A percentile compares a stretch with the other conserved stretches of the same genome.
phyloP scores from a whole-genome alignment of 2,329 filamentous ascomycete genomes.

The Fusarium subglutinans region DNA sequence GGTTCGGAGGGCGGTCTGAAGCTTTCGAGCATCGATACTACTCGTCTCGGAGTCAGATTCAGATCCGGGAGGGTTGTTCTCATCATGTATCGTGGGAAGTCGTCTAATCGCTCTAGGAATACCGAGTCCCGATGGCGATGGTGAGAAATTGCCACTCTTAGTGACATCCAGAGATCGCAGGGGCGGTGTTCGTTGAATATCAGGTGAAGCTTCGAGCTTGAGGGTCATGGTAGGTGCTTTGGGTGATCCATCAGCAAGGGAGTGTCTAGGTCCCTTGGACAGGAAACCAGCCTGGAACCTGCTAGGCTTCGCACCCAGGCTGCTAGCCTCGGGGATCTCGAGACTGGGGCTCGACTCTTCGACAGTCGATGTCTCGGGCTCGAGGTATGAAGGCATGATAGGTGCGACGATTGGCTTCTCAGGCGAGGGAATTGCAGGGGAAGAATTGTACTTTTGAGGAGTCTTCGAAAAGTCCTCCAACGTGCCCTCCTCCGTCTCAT shows the following conservation, averaged over 20 bases:
- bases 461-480: slow-evolving; percentile 93
- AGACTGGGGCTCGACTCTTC: slow-evolving; percentile 67
- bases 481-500: slow-evolving; percentile 82
- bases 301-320: slow-evolving; percentile 64
- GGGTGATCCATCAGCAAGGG: slow-evolving; percentile 65
- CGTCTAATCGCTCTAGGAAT: slow-evolving; percentile 47
- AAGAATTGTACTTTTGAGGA: slow-evolving; percentile 73
- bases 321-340: slow-evolving; percentile 58
- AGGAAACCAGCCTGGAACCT: slow-evolving; percentile 92
- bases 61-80: slow-evolving; percentile 62
- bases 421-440: slow-evolving; percentile 56
- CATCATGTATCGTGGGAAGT: slow-evolving; percentile 55
- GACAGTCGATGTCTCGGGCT: slow-evolving; percentile 44
- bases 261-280: slow-evolving; percentile 60
- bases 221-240: slow-evolving; percentile 65
- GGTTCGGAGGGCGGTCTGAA: slow-evolving; percentile 64
- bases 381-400: slow-evolving; percentile 31
- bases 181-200: slow-evolving; percentile 50
- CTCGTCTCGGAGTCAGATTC: slow-evolving; percentile 62
- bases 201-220: slow-evolving; percentile 60
- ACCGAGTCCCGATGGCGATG: slow-evolving; percentile 50
- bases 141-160: slow-evolving; percentile 61
- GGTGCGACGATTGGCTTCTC: slow-evolving; percentile 48
- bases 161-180: slow-evolving; percentile 61
- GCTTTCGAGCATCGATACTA: slow-evolving; percentile 62